A percentile compares a stretch with the other conserved stretches of the same genome.
phyloP scores from a whole-genome alignment of 768 basidiomycete genomes.

The Boletus vinaceobasis region DNA sequence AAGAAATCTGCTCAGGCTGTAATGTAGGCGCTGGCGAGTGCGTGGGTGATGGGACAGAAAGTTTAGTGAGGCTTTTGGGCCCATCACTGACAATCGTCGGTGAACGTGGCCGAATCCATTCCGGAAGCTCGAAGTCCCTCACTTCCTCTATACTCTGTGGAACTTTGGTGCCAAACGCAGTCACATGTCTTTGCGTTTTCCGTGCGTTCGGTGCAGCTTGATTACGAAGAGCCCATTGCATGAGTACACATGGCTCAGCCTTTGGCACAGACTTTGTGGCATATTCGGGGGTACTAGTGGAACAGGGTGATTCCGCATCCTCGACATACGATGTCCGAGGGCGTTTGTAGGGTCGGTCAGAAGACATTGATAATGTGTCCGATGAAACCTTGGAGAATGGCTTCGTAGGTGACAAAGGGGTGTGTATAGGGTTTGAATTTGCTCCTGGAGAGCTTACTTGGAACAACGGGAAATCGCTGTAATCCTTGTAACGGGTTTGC shows the following conservation, averaged over 20 bases:
- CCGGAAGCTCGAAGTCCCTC: constrained; percentile 56
- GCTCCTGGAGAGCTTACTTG: constrained; percentile 17
- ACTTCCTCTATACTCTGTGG: constrained; percentile 44
- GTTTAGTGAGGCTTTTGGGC: constrained; percentile 1
- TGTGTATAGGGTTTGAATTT: constrained; percentile 9
- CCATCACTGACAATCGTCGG: constrained; percentile 11
- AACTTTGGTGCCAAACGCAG: constrained; percentile 61
- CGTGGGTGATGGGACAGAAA: constrained; percentile 1
- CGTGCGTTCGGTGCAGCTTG: constrained; percentile 42
- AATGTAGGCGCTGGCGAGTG: constrained; percentile 9
- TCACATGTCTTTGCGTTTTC: constrained; percentile 50
- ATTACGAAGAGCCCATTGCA: constrained; percentile 52
- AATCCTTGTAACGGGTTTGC: constrained; percentile 23
- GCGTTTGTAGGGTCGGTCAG: constrained; percentile 32
- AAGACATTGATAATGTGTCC: constrained; percentile 25
- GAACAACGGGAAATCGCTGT: constrained; percentile 2
- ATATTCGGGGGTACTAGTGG: constrained; percentile 22
- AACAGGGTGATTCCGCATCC: constrained; percentile 23
- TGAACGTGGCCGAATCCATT: constrained; percentile 41
- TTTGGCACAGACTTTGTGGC: constrained; percentile 15
- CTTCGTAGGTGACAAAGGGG: constrained; percentile 22
- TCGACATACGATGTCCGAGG: constrained; percentile 18
- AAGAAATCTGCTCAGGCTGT: constrained; percentile 5
- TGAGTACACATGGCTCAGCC: constrained; percentile 34
- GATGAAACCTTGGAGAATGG: constrained; percentile 30